phyloP scores from a whole-genome alignment of 768 basidiomycete genomes.

The Baorangia bicolor region DNA sequence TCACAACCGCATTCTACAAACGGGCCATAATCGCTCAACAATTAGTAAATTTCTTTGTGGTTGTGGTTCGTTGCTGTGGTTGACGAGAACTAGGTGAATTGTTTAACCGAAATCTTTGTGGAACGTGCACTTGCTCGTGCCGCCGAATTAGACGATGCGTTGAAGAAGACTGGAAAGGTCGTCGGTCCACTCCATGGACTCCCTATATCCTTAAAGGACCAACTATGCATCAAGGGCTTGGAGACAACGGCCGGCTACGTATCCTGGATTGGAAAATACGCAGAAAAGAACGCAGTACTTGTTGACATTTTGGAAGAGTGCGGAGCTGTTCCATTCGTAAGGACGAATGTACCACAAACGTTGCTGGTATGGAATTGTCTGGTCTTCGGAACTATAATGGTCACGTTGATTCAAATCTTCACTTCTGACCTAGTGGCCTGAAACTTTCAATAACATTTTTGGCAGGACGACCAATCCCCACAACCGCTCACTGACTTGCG shows the following conservation, averaged over 20 bases:
- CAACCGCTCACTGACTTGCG: constrained; percentile 67
- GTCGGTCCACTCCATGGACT: constrained; percentile 77
- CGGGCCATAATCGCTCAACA: constrained; percentile 80
- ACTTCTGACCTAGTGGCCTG: constrained; percentile 55
- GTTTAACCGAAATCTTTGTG: constrained; percentile 81
- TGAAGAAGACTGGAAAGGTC: constrained; percentile 59
- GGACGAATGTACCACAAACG: constrained; percentile 77
- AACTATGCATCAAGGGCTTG: constrained; percentile 63
- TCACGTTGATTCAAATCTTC: background rate
- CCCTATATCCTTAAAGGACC: constrained; percentile 75
- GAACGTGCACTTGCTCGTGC: constrained; percentile 68
- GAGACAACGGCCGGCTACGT: constrained; percentile 77
- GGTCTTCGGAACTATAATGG: background rate
- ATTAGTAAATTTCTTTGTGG: constrained; percentile 45
- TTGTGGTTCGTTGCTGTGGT: background rate
- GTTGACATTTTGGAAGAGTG: constrained; percentile 62
- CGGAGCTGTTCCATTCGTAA: constrained; percentile 72
- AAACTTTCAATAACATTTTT: constrained; percentile 77
- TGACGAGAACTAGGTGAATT: constrained; percentile 56
- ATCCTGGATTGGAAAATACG: constrained; percentile 64
- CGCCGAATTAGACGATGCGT: constrained; percentile 59
- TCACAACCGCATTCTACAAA: constrained; percentile 74
- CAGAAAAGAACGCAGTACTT: constrained; percentile 58
- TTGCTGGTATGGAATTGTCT: constrained; percentile 49
- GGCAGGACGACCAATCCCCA: constrained; percentile 77